phyloP scores from a whole-genome alignment of 768 basidiomycete species.

The Asterophora lycoperdoides region DNA sequence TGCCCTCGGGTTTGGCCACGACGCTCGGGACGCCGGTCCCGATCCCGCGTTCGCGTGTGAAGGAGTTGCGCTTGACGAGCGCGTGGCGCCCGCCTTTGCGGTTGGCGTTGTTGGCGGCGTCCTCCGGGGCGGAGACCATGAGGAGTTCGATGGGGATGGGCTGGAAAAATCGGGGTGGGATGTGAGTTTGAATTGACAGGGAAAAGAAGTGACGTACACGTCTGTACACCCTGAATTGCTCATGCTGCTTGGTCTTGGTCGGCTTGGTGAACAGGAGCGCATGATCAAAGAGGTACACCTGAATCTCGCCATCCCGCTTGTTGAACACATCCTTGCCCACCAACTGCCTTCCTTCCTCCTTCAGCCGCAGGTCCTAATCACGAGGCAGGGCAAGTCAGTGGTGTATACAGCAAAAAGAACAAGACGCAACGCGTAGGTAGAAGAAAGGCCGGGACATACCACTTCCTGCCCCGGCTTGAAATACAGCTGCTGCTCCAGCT shows the following conservation, averaged over 20 bases:
- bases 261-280: slow-evolving; percentile 89
- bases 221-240: slow-evolving; percentile 91
- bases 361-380: slow-evolving; percentile 73
- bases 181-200: background rate
- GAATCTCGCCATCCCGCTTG: slow-evolving; percentile 86
- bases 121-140: slow-evolving; percentile 74
- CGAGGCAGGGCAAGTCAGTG: background rate
- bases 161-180: slow-evolving; percentile 35
- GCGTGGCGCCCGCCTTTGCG: slow-evolving; percentile 40
- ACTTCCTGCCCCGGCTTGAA: slow-evolving; percentile 90
- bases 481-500: slow-evolving; percentile 86
- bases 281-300: slow-evolving; percentile 96
- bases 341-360: slow-evolving; percentile 86
- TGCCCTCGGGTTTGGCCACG: slow-evolving; percentile 55
- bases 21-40: slow-evolving; percentile 44
- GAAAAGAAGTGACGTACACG: slow-evolving; percentile 44
- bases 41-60: slow-evolving; percentile 33
- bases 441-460: slow-evolving; percentile 58
- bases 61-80: slow-evolving; percentile 42
- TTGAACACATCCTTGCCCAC: slow-evolving; percentile 88
- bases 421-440: too few relatives aligned
- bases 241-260: slow-evolving; percentile 81
- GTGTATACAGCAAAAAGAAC: too few relatives aligned
- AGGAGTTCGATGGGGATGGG: slow-evolving; percentile 96
- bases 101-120: slow-evolving; percentile 36